Conservation (phyloP, 768 basidiomycete species). For the Mycena haematopus region DNA sequence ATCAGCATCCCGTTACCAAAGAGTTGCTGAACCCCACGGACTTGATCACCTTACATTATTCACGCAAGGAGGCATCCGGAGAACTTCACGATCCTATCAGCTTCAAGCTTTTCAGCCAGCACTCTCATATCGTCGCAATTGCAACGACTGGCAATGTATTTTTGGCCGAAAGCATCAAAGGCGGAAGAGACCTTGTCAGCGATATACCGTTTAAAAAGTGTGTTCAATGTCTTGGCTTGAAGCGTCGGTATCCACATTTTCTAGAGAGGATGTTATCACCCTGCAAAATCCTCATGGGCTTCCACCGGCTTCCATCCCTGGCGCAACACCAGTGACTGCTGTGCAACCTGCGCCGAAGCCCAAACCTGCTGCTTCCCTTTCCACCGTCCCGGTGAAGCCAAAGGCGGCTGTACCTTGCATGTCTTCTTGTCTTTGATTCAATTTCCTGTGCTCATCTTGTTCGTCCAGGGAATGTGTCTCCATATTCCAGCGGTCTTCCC, state of each 20-base stretch:
- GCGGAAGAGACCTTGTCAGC: constrained; percentile 83
- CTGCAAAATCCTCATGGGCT: constrained; percentile 90
- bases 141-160: constrained; percentile 93
- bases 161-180: constrained; percentile 88
- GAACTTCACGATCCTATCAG: constrained; percentile 96
- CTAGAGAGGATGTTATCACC: constrained; percentile 88
- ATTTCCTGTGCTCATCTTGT: constrained; percentile 3
- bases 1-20: constrained; percentile 80
- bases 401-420: constrained; percentile 74
- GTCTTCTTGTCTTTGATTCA: constrained; percentile 30
- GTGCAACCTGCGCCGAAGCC: constrained; percentile 44
- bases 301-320: constrained; percentile 58
- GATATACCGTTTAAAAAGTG: constrained; percentile 89
- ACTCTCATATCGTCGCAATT: constrained; percentile 93
- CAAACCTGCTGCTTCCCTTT: constrained; percentile 37
- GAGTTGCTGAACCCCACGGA: constrained; percentile 73
- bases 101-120: constrained; percentile 96
- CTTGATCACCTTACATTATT: constrained; percentile 81
- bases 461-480: constrained; percentile 82
- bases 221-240: constrained; percentile 23
- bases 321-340: constrained; percentile 35
- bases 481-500: constrained; percentile 86
- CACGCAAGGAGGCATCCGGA: constrained; percentile 80
- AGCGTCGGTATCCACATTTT: constrained; percentile 6
- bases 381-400: constrained; percentile 48